Conservation (phyloP, 2,329 filamentous ascomycete species). For the Nectriaceae sp. region DNA sequence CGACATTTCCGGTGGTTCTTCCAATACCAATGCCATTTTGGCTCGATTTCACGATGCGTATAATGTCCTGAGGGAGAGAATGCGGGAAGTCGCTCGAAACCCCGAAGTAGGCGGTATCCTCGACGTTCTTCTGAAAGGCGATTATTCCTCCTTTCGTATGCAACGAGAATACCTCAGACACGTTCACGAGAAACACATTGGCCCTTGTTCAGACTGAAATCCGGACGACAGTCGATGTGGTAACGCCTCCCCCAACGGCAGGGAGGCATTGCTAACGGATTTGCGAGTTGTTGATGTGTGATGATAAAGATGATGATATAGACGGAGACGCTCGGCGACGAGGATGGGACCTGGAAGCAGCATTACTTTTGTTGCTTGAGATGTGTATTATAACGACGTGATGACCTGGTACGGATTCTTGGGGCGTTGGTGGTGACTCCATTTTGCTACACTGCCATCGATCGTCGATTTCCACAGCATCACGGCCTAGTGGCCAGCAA, state of each 20-base stretch:
- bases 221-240: slow-evolving; percentile 2
- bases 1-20: slow-evolving; percentile 87
- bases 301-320: too few species aligned
- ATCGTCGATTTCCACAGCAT: slow-evolving; percentile 15
- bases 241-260: too few species aligned
- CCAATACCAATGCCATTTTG: slow-evolving; percentile 67
- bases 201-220: slow-evolving; percentile 35
- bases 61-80: slow-evolving; percentile 55
- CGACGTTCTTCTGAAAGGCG: slow-evolving; percentile 70
- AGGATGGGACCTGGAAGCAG: slow-evolving; percentile 9
- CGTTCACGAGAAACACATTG: slow-evolving; percentile 47
- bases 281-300: too few species aligned
- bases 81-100: slow-evolving; percentile 50
- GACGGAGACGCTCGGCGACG: slow-evolving; percentile 9
- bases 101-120: slow-evolving; percentile 53
- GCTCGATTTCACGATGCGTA: slow-evolving; percentile 69
- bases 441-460: not conserved
- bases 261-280: too few species aligned
- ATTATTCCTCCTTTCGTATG: slow-evolving; percentile 73
- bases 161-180: slow-evolving; percentile 66
- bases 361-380: slow-evolving; percentile 6
- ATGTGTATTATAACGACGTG: slow-evolving; percentile 28
- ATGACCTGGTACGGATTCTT: slow-evolving; percentile 19
- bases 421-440: slow-evolving; percentile 16
- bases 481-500: slow-evolving; percentile 27